These are phyloP conservation scores for Cicer chorassanicum DNA, from an alignment of 306 rosid species.

Conservation along the genomic window DNA sequence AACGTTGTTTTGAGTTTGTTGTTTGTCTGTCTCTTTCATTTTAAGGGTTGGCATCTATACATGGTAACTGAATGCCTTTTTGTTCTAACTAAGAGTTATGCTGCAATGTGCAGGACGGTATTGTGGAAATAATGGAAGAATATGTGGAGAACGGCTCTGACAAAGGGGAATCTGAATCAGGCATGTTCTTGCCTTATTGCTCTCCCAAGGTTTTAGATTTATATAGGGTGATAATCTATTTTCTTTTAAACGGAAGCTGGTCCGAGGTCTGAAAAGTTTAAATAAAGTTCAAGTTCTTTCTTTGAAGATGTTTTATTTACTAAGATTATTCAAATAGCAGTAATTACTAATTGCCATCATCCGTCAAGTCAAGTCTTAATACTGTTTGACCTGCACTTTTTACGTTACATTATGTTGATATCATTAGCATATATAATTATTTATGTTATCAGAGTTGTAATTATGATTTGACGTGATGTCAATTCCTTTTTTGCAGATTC, in stretches of 20 bases:
- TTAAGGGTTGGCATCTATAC: neutral
- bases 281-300: conserved; percentile 9
- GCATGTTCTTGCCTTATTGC: conserved; percentile 51
- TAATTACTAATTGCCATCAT: conserved; percentile 1
- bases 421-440: neutral
- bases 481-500: conserved; percentile 51
- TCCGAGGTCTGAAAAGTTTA: neutral
- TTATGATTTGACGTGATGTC: conserved; percentile 26
- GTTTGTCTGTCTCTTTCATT: neutral
- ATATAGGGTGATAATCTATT: conserved; percentile 3
- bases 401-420: neutral
- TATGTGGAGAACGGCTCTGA: conserved; percentile 60
- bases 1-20: neutral
- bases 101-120: conserved; percentile 62
- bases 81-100: neutral
- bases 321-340: conserved; percentile 8
- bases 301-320: neutral
- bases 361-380: conserved; percentile 1
- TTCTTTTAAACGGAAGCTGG: conserved; percentile 29
- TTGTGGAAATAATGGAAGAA: conserved; percentile 83
- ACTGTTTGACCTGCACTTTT: neutral
- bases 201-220: conserved; percentile 33
- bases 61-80: neutral
- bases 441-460: neutral
- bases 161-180: conserved; percentile 55